phyloP scores from a whole-genome alignment of 768 basidiomycete genomes.

The Boletus reticuloceps region DNA sequence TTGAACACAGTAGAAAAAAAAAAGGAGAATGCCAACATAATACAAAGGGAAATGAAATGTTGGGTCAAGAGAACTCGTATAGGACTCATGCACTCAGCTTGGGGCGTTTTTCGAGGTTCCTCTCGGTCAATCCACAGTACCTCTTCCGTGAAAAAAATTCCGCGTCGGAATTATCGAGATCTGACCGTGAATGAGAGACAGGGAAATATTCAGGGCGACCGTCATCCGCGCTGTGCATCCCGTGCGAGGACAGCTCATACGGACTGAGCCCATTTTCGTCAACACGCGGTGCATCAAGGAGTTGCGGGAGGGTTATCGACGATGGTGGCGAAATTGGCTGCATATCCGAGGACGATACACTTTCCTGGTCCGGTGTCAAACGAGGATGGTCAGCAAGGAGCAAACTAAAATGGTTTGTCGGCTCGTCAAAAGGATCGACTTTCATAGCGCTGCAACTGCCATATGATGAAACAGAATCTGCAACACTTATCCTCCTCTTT shows the following conservation, averaged over 20 bases:
- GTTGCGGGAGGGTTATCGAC: constrained; percentile 28
- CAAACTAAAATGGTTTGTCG: constrained; percentile 16
- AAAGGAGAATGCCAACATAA: neutral
- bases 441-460: constrained; percentile 27
- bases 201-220: constrained; percentile 33
- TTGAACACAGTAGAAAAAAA: constrained; percentile 4
- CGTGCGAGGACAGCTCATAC: constrained; percentile 26
- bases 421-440: constrained; percentile 25
- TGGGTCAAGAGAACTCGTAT: constrained; percentile 4
- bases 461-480: constrained; percentile 35
- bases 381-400: constrained; percentile 28
- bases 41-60: constrained; percentile 6
- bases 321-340: constrained; percentile 31
- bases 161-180: constrained; percentile 29
- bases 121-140: constrained; percentile 17
- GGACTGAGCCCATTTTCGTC: constrained; percentile 24
- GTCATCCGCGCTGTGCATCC: constrained; percentile 19
- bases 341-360: constrained; percentile 33
- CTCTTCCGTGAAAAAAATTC: constrained; percentile 25
- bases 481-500: constrained; percentile 35
- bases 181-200: constrained; percentile 36
- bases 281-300: constrained; percentile 21
- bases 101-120: constrained; percentile 23
- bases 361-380: constrained; percentile 33
- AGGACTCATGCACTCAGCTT: constrained; percentile 28